Conservation (phyloP, 2,329 filamentous ascomycete genomes). For the Penicillium sp. region DNA sequence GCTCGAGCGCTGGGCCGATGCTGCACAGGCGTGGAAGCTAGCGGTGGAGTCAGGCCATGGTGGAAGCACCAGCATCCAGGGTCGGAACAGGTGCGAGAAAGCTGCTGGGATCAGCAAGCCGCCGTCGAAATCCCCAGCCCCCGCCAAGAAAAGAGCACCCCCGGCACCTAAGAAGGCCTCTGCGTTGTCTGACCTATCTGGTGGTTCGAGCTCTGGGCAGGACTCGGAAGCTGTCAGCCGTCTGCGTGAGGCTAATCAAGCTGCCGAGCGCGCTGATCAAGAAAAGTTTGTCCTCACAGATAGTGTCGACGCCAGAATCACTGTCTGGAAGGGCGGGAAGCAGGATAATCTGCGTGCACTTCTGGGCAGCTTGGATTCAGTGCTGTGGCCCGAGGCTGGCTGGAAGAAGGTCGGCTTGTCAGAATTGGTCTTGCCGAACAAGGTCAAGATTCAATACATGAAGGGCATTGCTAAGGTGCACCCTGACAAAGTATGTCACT, state of each 20-base stretch:
- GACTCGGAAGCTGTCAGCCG: slow-evolving; percentile 76
- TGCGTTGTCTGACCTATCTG: slow-evolving; percentile 33
- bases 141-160: slow-evolving; percentile 48
- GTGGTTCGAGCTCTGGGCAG: slow-evolving; percentile 44
- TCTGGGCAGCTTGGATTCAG: slow-evolving; percentile 79
- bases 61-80: slow-evolving; percentile 79
- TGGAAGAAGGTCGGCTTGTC: slow-evolving; percentile 98
- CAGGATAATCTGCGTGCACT: slow-evolving; percentile 87
- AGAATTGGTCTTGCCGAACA: slow-evolving; percentile 86
- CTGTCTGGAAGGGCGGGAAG: slow-evolving; percentile 85
- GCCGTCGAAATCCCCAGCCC: slow-evolving; percentile 47
- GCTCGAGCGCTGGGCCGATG: slow-evolving; percentile 90
- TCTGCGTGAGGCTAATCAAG: slow-evolving; percentile 78
- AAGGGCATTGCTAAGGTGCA: slow-evolving; percentile 98
- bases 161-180: slow-evolving; percentile 40
- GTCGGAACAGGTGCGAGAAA: slow-evolving; percentile 84
- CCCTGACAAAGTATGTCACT: slow-evolving; percentile 83
- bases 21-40: slow-evolving; percentile 73
- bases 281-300: slow-evolving; percentile 90
- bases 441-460: slow-evolving; percentile 98
- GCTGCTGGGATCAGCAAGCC: slow-evolving; percentile 68
- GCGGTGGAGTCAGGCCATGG: slow-evolving; percentile 84
- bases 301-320: slow-evolving; percentile 75
- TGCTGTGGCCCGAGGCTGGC: slow-evolving; percentile 86
- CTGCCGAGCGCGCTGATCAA: slow-evolving; percentile 81